Base-by-base conservation (phyloP, 2,329 filamentous ascomycete species). In the Escovopsis sp. region DNA sequence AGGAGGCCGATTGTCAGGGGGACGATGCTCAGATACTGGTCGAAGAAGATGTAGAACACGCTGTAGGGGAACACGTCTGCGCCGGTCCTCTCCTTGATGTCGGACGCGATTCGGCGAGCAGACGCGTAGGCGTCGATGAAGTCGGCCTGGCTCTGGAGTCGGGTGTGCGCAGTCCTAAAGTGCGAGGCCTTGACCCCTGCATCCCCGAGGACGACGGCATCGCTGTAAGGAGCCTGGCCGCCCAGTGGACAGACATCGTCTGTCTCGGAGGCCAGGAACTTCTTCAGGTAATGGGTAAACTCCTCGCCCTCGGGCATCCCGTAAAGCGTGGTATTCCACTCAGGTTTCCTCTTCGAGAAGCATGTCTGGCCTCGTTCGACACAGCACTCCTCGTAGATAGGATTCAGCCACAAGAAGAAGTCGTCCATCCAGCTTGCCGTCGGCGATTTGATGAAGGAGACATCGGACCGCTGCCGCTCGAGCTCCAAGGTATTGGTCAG, bases 41-140 rank as follows among this genome's bases (percentile, higher is more conserved):
- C 91, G 58, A 98, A 98, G 73, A 96, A 98, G 58, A 98, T 88
- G 66, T 98, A 98, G 60, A 94, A 94, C 46, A 95, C 81, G 51
- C 85, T 93, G 66, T 98, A 98, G 0, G 91, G 86, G 70, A 98
- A 98, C 3, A 98, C 80, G 20, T 91, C 79, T 16, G 84, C 76
- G 5, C 79, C 74, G 5, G 87, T 88, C 40, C 72, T 70, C 41
- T 73, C 62, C 12, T 72, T 80, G 40, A 98, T 79, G 25, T 83
- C 81, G 11, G 77, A 65, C 0, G 89, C 79, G 47, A 98, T 94
- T 45, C 91, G 84, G 14, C 89, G 83, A 3, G 91, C 91, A 1
- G 89, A 77, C 5, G 81, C 78, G 59, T 96, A 95, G 0, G 91
- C 86, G 25, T 78, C 72, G 62, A 98, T 98, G 51, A 96, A 96